Percentiles rank a stretch among this genome's conserved stretches.
Evolutionary conservation across 306 rosid species (phyloP).

Genomic region (Dalbergia cochinchinensis): DNA sequence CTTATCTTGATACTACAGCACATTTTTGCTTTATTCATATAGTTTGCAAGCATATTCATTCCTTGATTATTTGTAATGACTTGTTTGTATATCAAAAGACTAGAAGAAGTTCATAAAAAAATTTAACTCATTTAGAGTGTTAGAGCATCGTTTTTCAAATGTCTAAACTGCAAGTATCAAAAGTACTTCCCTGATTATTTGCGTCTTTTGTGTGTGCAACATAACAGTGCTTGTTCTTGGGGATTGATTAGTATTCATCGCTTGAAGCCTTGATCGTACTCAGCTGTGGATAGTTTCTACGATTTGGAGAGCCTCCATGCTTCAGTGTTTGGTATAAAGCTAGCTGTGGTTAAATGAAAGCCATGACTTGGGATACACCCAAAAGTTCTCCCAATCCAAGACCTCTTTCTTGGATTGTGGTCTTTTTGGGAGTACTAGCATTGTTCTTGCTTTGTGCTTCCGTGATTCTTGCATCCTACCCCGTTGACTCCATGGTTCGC

Average conservation of each 20-base stretch:
- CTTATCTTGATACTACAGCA: neutral
- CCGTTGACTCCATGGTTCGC: slow-evolving; percentile 68
- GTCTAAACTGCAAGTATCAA: too few relatives aligned
- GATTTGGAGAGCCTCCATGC: slow-evolving; percentile 38
- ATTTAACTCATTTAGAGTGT: too few relatives aligned
- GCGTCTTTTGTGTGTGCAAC: neutral
- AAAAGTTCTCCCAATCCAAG: slow-evolving; percentile 76
- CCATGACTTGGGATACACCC: slow-evolving; percentile 73
- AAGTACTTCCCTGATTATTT: slow-evolving; percentile 9
- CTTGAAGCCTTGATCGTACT: neutral
- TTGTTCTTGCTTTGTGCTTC: slow-evolving; percentile 74
- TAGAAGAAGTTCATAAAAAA: too few relatives aligned
- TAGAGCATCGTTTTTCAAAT: too few relatives aligned
- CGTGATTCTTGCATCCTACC: slow-evolving; percentile 69
- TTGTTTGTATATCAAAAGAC: too few relatives aligned
- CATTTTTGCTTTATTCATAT: slow-evolving; percentile 15
- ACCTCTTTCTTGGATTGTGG: slow-evolving; percentile 70
- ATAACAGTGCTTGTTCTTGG: slow-evolving; percentile 35
- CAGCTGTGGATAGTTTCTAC: slow-evolving; percentile 26
- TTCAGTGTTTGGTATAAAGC: slow-evolving; percentile 40
- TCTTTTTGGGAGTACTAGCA: slow-evolving; percentile 73
- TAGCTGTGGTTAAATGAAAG: slow-evolving; percentile 53
- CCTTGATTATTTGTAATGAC: slow-evolving; percentile 2
- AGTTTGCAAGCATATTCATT: neutral
- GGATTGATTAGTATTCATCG: slow-evolving; percentile 28